phyloP scores from a whole-genome alignment of 352 stramenopile species.

The Globisporangium uncinulatum region DNA sequence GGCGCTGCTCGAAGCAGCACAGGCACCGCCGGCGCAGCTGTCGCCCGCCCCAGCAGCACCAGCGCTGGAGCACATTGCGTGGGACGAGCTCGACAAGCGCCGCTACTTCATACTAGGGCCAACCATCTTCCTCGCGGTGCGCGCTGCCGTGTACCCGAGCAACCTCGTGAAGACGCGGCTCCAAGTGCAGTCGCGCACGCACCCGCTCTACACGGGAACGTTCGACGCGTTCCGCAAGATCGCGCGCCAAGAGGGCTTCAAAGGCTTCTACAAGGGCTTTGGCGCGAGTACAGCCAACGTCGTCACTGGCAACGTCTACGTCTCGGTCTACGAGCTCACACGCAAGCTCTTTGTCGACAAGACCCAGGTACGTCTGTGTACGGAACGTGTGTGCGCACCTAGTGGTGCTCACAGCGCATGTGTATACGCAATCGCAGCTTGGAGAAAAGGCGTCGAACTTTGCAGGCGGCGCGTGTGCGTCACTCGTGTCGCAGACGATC shows the following conservation, averaged over 20 bases:
- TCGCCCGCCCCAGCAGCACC: conserved; percentile 9
- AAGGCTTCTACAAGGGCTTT: conserved; percentile 85
- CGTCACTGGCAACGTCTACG: conserved; percentile 86
- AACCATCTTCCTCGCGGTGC: conserved; percentile 76
- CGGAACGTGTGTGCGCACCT: no score
- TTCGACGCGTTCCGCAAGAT: conserved; percentile 86
- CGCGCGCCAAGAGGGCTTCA: conserved; percentile 60
- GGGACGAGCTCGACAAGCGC: conserved; percentile 86
- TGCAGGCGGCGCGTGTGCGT: conserved; percentile 63
- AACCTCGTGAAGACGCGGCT: conserved; percentile 88
- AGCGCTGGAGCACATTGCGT: conserved; percentile 75
- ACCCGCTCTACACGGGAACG: conserved; percentile 73
- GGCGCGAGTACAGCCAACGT: conserved; percentile 83
- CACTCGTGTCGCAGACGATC: conserved; percentile 79
- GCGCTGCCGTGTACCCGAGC: conserved; percentile 80
- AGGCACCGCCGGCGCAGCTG: background rate
- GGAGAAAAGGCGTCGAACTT: conserved; percentile 75
- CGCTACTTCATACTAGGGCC: conserved; percentile 84
- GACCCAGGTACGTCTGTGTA: conserved; percentile 25
- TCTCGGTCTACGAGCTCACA: conserved; percentile 83
- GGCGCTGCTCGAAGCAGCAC: background rate
- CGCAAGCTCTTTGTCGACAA: conserved; percentile 63
- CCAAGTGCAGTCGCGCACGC: conserved; percentile 71
- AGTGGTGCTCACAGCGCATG: background rate
- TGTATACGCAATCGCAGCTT: conserved; percentile 14